Evolutionary conservation across 2,329 filamentous ascomycete genomes (phyloP), one percentile per base, ranked within the genome.

Genomic region (Fusarium albidum): DNA sequence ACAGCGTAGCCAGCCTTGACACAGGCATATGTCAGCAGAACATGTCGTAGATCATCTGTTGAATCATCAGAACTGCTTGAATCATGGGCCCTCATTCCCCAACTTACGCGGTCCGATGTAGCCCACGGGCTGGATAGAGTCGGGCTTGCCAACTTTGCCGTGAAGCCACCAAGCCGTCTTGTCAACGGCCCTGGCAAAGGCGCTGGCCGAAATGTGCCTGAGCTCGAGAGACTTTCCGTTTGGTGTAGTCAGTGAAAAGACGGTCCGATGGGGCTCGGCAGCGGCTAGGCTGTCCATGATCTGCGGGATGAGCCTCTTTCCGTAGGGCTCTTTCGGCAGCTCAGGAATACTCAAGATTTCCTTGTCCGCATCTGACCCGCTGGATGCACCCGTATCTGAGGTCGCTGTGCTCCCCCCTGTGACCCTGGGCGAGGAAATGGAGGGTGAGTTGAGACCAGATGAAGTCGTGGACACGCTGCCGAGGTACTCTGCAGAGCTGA

Each of bases 101-200:
- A 29, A 67, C 70, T 65, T 63, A 72, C 70, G 70, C 10, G 70
- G 70, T 37, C 70, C 70, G 18, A 72, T 70, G 32, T 72, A 72
- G 1, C 67, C 69, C 6, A 70, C 32, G 1, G 67, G 47, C 21
- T 64, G 51, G 4, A 69, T 59, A 3, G 41, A 44, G 9, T 45
- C 35, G 8, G 49, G 33, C 27, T 53, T 50, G 5, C 64, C 61
- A 17, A 65, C 53, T n/a, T 66, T 37, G 11, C 51, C 35, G 8
- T 49, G 58, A 15, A 72, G 52, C 65, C 66, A 67, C 70, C 70
- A 72, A 11, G 69, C 69, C 0, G 64, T 66, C 43, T 69, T 71
- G 34, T 71, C 57, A 9, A 72, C 57, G 0, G 69, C 69, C 5
- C 57, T 55, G 0, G 64, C 43, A 26, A 72, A 70, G 0, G 35